phyloP scores from a whole-genome alignment of 176 grass and related monocot genomes.

The Pontederia crassipes region DNA sequence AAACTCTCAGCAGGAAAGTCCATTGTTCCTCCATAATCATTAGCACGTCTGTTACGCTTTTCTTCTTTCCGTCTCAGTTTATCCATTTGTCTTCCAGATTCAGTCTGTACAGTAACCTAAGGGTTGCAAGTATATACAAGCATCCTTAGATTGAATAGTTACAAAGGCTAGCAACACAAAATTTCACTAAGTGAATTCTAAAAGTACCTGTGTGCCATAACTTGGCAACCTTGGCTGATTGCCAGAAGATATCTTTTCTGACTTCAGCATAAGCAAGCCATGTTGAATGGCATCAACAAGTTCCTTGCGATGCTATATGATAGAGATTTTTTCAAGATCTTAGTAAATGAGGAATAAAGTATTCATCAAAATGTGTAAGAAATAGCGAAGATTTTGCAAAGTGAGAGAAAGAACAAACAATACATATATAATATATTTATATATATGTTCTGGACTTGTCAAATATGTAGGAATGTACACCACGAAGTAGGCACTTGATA shows the following conservation, averaged over 20 bases:
- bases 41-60: slow-evolving; percentile 50
- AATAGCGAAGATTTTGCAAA: not conserved
- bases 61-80: slow-evolving; percentile 91
- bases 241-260: slow-evolving; percentile 62
- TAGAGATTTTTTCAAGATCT: not conserved
- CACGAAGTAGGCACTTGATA: no score
- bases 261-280: slow-evolving; percentile 81
- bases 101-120: slow-evolving; percentile 88
- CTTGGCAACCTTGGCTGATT: slow-evolving; percentile 90
- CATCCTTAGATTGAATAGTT: not conserved
- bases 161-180: not conserved
- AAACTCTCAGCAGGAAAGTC: slow-evolving; percentile 67
- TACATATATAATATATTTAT: no score
- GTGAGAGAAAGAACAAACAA: not conserved
- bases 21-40: slow-evolving; percentile 38
- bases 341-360: not conserved
- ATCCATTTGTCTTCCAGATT: slow-evolving; percentile 80
- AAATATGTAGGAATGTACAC: no score
- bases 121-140: slow-evolving; percentile 1
- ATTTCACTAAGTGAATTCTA: not conserved
- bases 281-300: slow-evolving; percentile 79
- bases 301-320: slow-evolving; percentile 75
- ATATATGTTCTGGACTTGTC: no score
- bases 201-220: slow-evolving; percentile 87
- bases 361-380: not conserved